Evolutionary conservation across 164 flowering plant species (phyloP).

Genomic region (Dillenia suffruticosa): DNA sequence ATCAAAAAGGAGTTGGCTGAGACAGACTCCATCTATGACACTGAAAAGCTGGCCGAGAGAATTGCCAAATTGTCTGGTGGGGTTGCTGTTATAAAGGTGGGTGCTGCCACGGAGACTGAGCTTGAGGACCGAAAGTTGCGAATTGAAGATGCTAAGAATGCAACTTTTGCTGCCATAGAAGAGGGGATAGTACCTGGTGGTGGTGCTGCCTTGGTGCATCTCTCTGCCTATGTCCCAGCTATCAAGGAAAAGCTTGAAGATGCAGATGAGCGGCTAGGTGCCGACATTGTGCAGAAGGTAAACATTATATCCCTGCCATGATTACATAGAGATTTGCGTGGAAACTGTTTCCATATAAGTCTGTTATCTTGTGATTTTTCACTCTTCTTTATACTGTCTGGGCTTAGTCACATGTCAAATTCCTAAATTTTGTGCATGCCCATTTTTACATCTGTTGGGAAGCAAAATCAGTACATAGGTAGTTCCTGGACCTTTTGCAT

Average conservation of each 20-base stretch:
- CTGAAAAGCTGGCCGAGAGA: constrained; percentile 93
- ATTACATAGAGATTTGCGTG: no score
- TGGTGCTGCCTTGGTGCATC: constrained; percentile 90
- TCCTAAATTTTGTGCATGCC: no score
- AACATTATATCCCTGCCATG: background rate
- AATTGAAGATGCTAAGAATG: constrained; percentile 98
- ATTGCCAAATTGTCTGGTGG: constrained; percentile 99
- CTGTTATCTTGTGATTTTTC: no score
- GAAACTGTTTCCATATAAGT: no score
- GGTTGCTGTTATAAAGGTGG: constrained; percentile 95
- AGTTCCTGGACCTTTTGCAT: no score
- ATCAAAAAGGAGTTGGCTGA: constrained; percentile 86
- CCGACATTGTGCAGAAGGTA: constrained; percentile 97
- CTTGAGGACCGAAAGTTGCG: constrained; percentile 97
- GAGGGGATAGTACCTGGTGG: constrained; percentile 99
- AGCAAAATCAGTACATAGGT: no score
- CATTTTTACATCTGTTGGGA: no score
- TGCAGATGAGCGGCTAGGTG: constrained; percentile 83
- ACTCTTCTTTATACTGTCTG: no score
- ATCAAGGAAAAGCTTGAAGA: constrained; percentile 82
- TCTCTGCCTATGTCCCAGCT: constrained; percentile 64
- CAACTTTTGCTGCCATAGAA: constrained; percentile 98
- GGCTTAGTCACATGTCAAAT: no score
- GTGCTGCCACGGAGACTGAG: constrained; percentile 98
- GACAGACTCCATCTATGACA: constrained; percentile 91